Evolutionary conservation across 805 yeast genomes (phyloP).

Genomic region (Torulaspora delbrueckii): DNA sequence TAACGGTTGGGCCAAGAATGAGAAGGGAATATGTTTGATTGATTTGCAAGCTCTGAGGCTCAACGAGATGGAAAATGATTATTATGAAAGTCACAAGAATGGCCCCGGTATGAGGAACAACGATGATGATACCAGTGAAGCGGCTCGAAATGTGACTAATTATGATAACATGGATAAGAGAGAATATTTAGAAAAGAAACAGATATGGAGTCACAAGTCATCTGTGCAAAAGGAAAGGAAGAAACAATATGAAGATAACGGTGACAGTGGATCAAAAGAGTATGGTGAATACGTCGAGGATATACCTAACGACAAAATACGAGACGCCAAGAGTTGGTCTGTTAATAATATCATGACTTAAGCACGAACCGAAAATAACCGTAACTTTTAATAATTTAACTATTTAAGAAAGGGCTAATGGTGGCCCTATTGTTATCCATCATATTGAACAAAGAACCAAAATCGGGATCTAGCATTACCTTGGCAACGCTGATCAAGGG

Average conservation of each 20-base stretch:
- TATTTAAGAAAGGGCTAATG: neutral
- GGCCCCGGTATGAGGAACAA: neutral
- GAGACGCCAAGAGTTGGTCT: constrained; percentile 32
- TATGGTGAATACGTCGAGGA: constrained; percentile 8
- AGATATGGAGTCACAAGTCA: constrained; percentile 16
- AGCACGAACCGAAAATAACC: neutral
- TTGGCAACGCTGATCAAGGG: constrained; percentile 13
- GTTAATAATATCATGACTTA: constrained; percentile 17
- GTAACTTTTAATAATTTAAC: neutral
- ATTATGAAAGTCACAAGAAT: constrained; percentile 15
- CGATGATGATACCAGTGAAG: constrained; percentile 10
- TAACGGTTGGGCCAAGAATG: constrained; percentile 54
- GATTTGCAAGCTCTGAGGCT: constrained; percentile 32
- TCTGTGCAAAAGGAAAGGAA: constrained; percentile 10
- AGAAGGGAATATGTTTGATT: constrained; percentile 33
- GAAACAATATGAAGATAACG: constrained; percentile 3
- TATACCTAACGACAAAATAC: constrained; percentile 14
- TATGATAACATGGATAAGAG: constrained; percentile 27
- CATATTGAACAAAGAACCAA: constrained; percentile 4
- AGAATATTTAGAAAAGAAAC: constrained; percentile 28
- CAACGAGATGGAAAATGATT: constrained; percentile 26
- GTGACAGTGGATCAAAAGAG: constrained; percentile 2
- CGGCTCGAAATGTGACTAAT: constrained; percentile 6
- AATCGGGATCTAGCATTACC: neutral
- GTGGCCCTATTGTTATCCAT: neutral